A percentile compares a stretch with the other conserved stretches of the same genome.
These are phyloP conservation scores for Flagelloscypha sp. DNA, from an alignment of 768 basidiomycete genomes.

Conservation along the genomic window DNA sequence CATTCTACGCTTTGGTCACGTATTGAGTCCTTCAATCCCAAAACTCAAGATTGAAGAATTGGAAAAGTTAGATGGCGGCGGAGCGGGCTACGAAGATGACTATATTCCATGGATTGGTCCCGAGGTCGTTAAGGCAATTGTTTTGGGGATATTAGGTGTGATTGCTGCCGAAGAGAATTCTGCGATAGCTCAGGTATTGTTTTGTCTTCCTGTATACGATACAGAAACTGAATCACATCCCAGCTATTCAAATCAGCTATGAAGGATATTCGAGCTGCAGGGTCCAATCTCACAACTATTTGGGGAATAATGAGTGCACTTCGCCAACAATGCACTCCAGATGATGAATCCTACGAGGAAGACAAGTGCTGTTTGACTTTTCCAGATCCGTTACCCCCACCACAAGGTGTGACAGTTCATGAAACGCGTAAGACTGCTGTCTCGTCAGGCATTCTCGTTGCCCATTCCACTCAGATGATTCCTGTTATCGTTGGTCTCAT, in stretches of 20 bases:
- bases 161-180: slow-evolving; percentile 36
- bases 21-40: slow-evolving; percentile 36
- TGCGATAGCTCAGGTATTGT: slow-evolving; percentile 20
- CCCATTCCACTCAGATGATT: slow-evolving; percentile 51
- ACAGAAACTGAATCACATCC: slow-evolving; percentile 6
- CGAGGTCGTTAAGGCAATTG: slow-evolving; percentile 59
- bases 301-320: slow-evolving; percentile 49
- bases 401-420: slow-evolving; percentile 29
- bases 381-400: slow-evolving; percentile 54
- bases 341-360: too few species aligned
- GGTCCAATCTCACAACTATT: slow-evolving; percentile 52
- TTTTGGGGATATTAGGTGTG: slow-evolving; percentile 53
- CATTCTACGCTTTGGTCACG: slow-evolving; percentile 48
- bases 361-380: too few species aligned
- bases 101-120: slow-evolving; percentile 27
- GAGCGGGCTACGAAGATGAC: slow-evolving; percentile 27
- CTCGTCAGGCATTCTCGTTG: slow-evolving; percentile 25
- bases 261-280: slow-evolving; percentile 44
- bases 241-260: slow-evolving; percentile 38
- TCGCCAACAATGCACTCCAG: slow-evolving; percentile 19
- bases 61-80: slow-evolving; percentile 41
- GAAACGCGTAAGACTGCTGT: slow-evolving; percentile 42
- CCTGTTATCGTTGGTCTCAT: slow-evolving; percentile 59
- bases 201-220: background rate
- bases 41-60: slow-evolving; percentile 53